Percentiles rank a stretch among this genome's conserved stretches.
Evolutionary conservation across 768 basidiomycete genomes (phyloP).

Genomic region (Suillus variegatus): DNA sequence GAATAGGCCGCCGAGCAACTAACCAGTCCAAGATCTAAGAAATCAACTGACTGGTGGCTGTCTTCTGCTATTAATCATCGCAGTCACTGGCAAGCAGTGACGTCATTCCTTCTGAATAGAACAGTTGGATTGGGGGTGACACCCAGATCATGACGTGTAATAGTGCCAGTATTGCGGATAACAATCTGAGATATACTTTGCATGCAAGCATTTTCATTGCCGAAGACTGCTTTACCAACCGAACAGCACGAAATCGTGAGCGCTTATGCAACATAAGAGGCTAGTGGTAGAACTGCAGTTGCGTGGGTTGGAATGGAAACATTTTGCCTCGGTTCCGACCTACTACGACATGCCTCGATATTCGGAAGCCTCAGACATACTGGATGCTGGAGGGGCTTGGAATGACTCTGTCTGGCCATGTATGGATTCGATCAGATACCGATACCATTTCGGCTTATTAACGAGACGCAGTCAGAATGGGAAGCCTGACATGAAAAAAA

Average conservation of each 20-base stretch:
- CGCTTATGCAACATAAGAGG: neutral
- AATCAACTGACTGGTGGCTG: neutral
- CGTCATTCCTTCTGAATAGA: conserved; percentile 1
- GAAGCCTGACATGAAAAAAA: neutral
- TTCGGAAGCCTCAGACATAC: neutral
- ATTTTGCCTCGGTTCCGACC: conserved; percentile 14
- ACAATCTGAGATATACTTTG: neutral
- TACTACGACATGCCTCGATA: conserved; percentile 1
- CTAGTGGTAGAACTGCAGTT: neutral
- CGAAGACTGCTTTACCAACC: neutral
- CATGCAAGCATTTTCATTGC: neutral
- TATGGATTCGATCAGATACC: neutral
- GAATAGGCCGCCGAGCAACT: conserved; percentile 4
- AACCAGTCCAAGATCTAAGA: neutral
- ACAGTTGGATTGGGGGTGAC: neutral
- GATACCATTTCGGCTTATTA: conserved; percentile 3
- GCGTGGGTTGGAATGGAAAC: neutral
- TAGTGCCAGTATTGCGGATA: neutral
- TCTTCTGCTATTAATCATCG: neutral
- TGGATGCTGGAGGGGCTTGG: neutral
- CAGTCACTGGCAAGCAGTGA: neutral
- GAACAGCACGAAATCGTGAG: neutral
- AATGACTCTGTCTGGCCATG: neutral
- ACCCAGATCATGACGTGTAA: conserved; percentile 2
- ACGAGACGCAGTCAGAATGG: neutral